Percentiles rank a stretch among this genome's conserved stretches.
Conservation (phyloP, 306 rosid genomes). For the Mucuna pruriens region DNA sequence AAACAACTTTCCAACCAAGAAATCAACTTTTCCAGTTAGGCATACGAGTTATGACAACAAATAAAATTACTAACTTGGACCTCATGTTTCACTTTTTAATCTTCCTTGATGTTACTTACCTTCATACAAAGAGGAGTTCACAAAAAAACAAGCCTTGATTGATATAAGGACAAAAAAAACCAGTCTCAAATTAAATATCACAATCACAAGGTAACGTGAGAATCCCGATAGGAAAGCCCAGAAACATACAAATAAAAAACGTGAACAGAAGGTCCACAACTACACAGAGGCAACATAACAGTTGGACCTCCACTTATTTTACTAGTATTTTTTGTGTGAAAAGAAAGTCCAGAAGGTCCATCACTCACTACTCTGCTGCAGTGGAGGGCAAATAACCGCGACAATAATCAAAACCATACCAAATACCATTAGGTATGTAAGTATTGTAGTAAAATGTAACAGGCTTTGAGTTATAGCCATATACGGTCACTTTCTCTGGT, state of each 20-base stretch:
- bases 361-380: neutral
- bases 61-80: no score
- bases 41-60: no score
- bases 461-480: conserved; percentile 45
- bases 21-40: no score
- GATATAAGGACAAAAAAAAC: neutral
- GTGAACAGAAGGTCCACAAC: no score
- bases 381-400: conserved; percentile 36
- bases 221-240: neutral
- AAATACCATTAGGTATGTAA: conserved; percentile 59
- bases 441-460: conserved; percentile 59
- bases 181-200: neutral
- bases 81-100: no score
- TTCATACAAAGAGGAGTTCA: no score
- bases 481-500: conserved; percentile 66
- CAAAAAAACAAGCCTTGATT: neutral
- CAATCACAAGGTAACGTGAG: neutral
- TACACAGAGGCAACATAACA: no score
- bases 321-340: neutral
- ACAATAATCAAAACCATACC: conserved; percentile 82
- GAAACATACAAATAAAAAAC: neutral
- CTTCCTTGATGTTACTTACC: no score
- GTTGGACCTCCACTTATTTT: no score
- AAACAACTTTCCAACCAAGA: no score
- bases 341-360: neutral